phyloP scores from a whole-genome alignment of 2,329 filamentous ascomycete genomes.

The Aspergillus sp. region DNA sequence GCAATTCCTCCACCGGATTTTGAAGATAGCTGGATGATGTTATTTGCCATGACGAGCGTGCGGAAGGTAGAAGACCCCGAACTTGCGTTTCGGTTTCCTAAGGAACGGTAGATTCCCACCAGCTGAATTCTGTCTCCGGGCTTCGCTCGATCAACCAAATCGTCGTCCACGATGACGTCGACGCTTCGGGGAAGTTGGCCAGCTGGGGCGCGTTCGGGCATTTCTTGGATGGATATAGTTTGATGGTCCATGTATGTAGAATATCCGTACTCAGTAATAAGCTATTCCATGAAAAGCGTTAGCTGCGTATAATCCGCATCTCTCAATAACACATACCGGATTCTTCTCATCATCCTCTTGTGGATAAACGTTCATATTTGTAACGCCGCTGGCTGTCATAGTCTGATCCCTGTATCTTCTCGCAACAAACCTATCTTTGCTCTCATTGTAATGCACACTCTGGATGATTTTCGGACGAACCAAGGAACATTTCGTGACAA shows the following conservation, averaged over 20 bases:
- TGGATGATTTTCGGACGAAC: slow-evolving; percentile 97
- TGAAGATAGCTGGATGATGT: slow-evolving; percentile 89
- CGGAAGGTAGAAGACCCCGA: slow-evolving; percentile 92
- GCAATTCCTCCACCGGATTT: slow-evolving; percentile 95
- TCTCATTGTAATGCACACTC: slow-evolving; percentile 95
- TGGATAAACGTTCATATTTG: slow-evolving; percentile 89
- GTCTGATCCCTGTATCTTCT: slow-evolving; percentile 95
- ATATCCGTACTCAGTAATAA: slow-evolving; percentile 94
- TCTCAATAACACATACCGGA: slow-evolving; percentile 51
- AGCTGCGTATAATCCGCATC: slow-evolving; percentile 7
- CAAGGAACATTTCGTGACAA: slow-evolving; percentile 92
- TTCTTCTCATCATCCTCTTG: slow-evolving; percentile 93
- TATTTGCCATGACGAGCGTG: slow-evolving; percentile 90
- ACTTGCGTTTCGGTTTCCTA: slow-evolving; percentile 91
- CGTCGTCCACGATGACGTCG: slow-evolving; percentile 94
- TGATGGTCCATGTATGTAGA: slow-evolving; percentile 96
- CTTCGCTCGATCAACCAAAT: slow-evolving; percentile 91
- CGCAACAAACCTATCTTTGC: slow-evolving; percentile 80
- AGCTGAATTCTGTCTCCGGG: slow-evolving; percentile 94
- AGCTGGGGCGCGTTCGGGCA: slow-evolving; percentile 94
- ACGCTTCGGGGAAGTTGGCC: slow-evolving; percentile 93
- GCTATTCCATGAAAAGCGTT: slow-evolving; percentile 34
- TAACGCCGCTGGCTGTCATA: slow-evolving; percentile 84
- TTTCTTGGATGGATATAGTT: slow-evolving; percentile 97
- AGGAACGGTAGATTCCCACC: slow-evolving; percentile 91